Base-by-base conservation (phyloP, 2,329 filamentous ascomycete genomes). In the Hypoxylon rubiginosum region DNA sequence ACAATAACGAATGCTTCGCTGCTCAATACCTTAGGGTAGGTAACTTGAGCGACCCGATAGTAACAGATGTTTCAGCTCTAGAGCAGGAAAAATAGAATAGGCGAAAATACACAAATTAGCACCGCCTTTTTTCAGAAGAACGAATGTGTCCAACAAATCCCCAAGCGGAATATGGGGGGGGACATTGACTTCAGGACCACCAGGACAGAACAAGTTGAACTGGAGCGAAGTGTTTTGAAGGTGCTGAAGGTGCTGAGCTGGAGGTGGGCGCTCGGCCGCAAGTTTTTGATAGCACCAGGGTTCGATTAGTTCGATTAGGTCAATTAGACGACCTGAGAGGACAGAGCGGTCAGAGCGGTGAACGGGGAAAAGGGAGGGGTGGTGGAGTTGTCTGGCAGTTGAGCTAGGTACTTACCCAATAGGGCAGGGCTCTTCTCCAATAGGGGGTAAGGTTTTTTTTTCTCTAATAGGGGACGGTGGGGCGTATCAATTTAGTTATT, bases 331-430 rank as follows among this genome's bases (percentile, higher is more conserved):
- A 34, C 32, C 32, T 58, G 36, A n/a, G 55, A 62, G 43, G 65
- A 51, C 50, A 45, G 61, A 58, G 64, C 62, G 67, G 62, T 67
- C 64, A 69, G 62, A 68, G 69, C 69, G 69, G 69, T 71, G 69
- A 63, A 66, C 45, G 52, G 53, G 56, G 50, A 69, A 64, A 58
- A 51, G 51, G 60, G 56, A 49, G 52, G 62, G 52, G 59, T 59
- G 58, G 50, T 64, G 24, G 7, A 48, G 43, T 7, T 48, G 41
- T 21, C 7, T n/a, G n/a, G 21, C 43, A 13, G 24, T 49, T 26
- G 24, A 51, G 59, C 28, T 60, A 63, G 49, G 48, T 54, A 53
- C 39, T 53, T 49, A 55, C 43, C 56, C 43, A 64, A 50, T 53
- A 57, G 26, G 56, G 64, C 41, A 67, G 56, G 49, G 60, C 32